These are phyloP conservation scores for Lactarius indigo DNA, from an alignment of 768 basidiomycete species.

Conservation along the genomic window DNA sequence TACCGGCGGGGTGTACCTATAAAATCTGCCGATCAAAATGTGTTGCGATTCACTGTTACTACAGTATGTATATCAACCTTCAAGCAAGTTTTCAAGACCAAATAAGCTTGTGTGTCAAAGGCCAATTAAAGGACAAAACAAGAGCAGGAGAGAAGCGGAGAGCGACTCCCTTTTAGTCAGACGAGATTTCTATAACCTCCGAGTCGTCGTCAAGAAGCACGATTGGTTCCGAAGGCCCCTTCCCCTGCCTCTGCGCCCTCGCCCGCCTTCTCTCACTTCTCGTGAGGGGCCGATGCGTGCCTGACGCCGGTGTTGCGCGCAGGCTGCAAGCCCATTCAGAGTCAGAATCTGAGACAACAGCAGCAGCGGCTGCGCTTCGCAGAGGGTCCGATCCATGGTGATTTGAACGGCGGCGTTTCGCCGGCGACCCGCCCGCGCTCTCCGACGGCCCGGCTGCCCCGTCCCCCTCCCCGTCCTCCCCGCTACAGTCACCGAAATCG, in stretches of 20 bases:
- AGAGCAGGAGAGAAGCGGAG: neutral
- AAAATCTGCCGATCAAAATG: no score
- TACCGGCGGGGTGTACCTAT: no score
- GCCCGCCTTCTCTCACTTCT: neutral
- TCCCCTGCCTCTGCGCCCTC: neutral
- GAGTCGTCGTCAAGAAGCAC: neutral
- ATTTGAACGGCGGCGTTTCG: slow-evolving; percentile 16
- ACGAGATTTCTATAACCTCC: slow-evolving; percentile 22
- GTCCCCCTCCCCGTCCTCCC: neutral
- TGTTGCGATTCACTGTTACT: neutral
- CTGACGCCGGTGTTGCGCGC: no score
- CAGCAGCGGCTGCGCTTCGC: neutral
- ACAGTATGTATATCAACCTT: neutral
- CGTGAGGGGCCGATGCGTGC: neutral
- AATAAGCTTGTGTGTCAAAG: neutral
- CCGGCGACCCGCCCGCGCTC: neutral
- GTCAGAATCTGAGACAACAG: neutral
- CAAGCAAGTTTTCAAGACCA: neutral
- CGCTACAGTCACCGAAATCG: neutral
- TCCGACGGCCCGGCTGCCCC: neutral
- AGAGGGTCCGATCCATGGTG: neutral
- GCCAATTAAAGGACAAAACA: neutral
- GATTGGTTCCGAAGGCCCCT: neutral
- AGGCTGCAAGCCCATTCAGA: slow-evolving; percentile 14
- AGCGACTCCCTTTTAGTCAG: neutral